phyloP scores from a whole-genome alignment of 2,329 filamentous ascomycete genomes.

The Neurospora sp. region DNA sequence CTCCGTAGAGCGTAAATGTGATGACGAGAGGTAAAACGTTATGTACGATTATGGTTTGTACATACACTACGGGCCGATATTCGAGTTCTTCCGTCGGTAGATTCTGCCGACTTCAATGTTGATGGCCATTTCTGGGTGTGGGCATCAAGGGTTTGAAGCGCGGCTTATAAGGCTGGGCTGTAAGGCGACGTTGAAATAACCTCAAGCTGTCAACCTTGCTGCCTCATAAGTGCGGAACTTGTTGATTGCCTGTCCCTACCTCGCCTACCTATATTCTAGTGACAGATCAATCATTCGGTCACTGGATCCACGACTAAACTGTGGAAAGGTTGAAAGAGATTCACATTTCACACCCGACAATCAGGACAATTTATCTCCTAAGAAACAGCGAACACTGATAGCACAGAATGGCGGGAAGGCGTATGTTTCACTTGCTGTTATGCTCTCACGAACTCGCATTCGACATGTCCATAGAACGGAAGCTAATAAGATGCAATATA shows the following conservation, averaged over 20 bases:
- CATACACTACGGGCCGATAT: neutral
- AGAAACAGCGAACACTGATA: neutral
- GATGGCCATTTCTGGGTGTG: neutral
- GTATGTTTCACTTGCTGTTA: neutral
- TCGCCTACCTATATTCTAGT: neutral
- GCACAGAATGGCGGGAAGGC: neutral
- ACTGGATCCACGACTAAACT: neutral
- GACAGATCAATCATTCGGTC: neutral
- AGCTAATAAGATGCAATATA: neutral
- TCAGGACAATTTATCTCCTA: neutral
- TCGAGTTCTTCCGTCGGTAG: neutral
- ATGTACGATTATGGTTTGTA: neutral
- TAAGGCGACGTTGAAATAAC: neutral
- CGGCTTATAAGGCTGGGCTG: neutral
- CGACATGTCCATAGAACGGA: neutral
- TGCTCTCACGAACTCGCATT: neutral
- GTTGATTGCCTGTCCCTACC: neutral
- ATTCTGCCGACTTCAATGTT: neutral
- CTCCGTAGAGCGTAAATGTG: neutral
- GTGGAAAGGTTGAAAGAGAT: neutral
- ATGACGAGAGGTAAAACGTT: neutral
- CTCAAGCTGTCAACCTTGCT: neutral
- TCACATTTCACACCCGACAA: neutral
- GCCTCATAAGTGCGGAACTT: neutral
- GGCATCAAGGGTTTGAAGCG: neutral